A percentile compares a stretch with the other conserved stretches of the same genome.
Evolutionary conservation across 768 basidiomycete species (phyloP).

Genomic region (Suillus spraguei): DNA sequence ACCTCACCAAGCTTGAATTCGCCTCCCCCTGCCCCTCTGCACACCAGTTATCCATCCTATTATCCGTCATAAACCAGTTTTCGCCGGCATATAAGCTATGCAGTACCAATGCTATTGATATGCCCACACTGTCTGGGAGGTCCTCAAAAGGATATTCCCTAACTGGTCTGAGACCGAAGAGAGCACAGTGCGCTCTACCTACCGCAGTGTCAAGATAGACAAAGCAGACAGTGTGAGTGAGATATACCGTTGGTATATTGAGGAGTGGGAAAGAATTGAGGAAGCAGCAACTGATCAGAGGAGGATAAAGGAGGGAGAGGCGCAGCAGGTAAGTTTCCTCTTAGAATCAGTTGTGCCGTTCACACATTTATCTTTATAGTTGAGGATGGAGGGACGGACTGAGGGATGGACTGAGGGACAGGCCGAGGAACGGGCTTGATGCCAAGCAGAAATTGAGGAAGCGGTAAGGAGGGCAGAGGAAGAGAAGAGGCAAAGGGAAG

Average conservation of each 20-base stretch:
- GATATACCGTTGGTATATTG: too few species aligned
- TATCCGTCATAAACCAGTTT: background rate
- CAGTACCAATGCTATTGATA: background rate
- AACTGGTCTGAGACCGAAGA: background rate
- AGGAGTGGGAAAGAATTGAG: background rate
- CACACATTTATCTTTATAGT: background rate
- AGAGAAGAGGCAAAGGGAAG: too few species aligned
- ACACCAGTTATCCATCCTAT: background rate
- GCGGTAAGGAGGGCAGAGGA: too few species aligned
- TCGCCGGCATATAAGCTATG: background rate
- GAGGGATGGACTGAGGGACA: too few species aligned
- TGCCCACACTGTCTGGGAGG: background rate
- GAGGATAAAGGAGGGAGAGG: background rate
- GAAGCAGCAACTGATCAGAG: background rate
- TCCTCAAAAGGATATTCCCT: background rate
- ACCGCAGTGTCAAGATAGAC: too few species aligned
- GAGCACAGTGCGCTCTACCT: background rate
- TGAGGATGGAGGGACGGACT: background rate
- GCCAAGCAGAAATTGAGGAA: background rate
- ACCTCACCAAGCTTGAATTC: too few species aligned
- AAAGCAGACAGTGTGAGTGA: background rate
- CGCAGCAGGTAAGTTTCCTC: background rate
- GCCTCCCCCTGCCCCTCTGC: background rate
- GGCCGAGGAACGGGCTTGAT: too few species aligned
- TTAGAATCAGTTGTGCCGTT: background rate